phyloP scores from a whole-genome alignment of 1,284 basidiomycete species.

The Puccinia horiana region DNA sequence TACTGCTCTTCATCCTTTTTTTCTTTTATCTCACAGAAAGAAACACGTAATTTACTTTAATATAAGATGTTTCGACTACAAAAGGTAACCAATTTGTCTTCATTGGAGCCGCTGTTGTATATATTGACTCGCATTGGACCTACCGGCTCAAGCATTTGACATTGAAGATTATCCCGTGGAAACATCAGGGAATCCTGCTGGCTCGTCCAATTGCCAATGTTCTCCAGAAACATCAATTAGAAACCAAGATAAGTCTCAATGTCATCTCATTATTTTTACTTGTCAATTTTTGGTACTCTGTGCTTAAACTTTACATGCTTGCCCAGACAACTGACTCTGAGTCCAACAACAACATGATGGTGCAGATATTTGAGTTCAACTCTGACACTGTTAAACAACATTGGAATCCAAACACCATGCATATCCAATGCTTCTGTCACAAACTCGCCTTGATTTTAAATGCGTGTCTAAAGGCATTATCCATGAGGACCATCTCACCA shows the following conservation, averaged over 20 bases:
- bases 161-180: conserved; percentile 8
- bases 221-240: background rate
- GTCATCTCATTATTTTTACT: no score
- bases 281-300: background rate
- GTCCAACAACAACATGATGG: no score
- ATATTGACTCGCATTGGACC: background rate
- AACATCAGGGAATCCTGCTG: background rate
- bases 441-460: no score
- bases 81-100: conserved; percentile 9
- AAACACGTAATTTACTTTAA: background rate
- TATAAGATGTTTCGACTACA: conserved; percentile 5
- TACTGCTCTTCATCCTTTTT: no score
- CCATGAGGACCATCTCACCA: no score
- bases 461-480: no score
- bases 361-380: no score
- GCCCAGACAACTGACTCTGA: conserved; percentile 14
- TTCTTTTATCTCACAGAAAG: background rate
- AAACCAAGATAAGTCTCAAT: conserved; percentile 25
- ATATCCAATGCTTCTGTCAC: no score
- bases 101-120: background rate
- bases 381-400: no score
- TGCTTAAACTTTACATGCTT: background rate
- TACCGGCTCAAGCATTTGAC: background rate
- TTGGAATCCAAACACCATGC: no score
- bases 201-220: background rate